Evolutionary conservation across 345 rosid species (phyloP).

Genomic region (Punica granatum): DNA sequence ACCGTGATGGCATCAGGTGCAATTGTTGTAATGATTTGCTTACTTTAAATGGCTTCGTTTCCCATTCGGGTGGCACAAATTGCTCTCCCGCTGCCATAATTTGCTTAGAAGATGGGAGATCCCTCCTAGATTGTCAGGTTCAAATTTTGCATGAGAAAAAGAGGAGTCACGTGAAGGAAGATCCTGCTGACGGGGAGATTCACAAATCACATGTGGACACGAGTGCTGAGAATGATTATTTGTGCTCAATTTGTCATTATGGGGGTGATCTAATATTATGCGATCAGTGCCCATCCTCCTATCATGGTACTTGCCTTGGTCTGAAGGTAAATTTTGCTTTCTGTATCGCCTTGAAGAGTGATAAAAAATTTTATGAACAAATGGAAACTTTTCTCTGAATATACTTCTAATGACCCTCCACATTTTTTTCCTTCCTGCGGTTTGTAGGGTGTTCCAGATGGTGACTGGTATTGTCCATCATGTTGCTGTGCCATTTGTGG

Average conservation of each 20-base stretch:
- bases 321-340: constrained; percentile 34
- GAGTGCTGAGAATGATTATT: constrained; percentile 32
- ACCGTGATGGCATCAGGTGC: constrained; percentile 64
- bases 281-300: constrained; percentile 82
- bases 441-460: constrained; percentile 59
- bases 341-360: neutral
- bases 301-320: constrained; percentile 63
- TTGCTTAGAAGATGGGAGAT: constrained; percentile 67
- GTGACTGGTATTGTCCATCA: constrained; percentile 85
- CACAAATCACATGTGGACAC: neutral
- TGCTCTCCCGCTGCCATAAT: constrained; percentile 45
- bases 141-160: constrained; percentile 7
- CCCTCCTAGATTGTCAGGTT: constrained; percentile 42
- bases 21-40: constrained; percentile 49
- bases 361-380: too few relatives aligned
- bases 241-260: constrained; percentile 72
- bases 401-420: too few relatives aligned
- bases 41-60: constrained; percentile 40
- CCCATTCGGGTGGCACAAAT: constrained; percentile 40
- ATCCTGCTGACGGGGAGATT: constrained; percentile 2
- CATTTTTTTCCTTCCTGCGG: neutral
- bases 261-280: constrained; percentile 76
- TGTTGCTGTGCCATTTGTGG: constrained; percentile 68
- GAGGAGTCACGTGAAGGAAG: constrained; percentile 5
- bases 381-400: too few relatives aligned